Percentiles rank a stretch among this genome's conserved stretches.
Conservation (phyloP, 495 filamentous ascomycete species). For the Annulohypoxylon maeteangense region DNA sequence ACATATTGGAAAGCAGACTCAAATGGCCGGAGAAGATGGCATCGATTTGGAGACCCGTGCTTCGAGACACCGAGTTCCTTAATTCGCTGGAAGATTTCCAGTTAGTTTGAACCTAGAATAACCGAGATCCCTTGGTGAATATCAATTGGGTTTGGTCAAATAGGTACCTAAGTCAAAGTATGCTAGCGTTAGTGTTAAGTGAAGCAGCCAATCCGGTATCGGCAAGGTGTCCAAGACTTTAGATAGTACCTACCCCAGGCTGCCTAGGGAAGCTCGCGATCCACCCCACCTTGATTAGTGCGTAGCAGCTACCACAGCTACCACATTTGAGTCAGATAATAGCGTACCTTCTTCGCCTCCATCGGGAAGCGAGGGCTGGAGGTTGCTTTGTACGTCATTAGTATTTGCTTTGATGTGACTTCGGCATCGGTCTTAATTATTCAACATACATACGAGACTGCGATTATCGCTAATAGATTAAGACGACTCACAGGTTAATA, state of each 20-base stretch:
- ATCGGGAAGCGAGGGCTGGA: conserved; percentile 13
- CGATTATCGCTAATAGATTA: conserved; percentile 6
- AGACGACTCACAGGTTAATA: not conserved
- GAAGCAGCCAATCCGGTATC: conserved; percentile 15
- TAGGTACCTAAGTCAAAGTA: not conserved
- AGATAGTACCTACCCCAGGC: too few species aligned
- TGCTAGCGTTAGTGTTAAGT: not conserved
- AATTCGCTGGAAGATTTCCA: conserved; percentile 24
- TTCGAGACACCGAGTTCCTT: conserved; percentile 19
- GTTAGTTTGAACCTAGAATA: conserved; percentile 12
- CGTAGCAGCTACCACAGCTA: conserved; percentile 9
- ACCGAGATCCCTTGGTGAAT: not conserved
- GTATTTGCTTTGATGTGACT: not conserved
- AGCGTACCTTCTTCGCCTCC: not conserved
- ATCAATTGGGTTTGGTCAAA: not conserved
- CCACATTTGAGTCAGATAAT: not conserved
- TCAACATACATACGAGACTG: conserved; percentile 2
- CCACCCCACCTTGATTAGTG: conserved; percentile 1
- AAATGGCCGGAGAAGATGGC: conserved; percentile 27
- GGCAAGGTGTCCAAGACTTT: conserved; percentile 1
- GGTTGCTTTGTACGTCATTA: not conserved
- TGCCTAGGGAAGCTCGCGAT: conserved; percentile 1
- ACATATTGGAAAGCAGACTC: conserved; percentile 22
- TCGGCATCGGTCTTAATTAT: not conserved
- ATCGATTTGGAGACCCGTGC: conserved; percentile 18